phyloP scores from a whole-genome alignment of 2,329 filamentous ascomycete species.

The Aspergillus sp. region DNA sequence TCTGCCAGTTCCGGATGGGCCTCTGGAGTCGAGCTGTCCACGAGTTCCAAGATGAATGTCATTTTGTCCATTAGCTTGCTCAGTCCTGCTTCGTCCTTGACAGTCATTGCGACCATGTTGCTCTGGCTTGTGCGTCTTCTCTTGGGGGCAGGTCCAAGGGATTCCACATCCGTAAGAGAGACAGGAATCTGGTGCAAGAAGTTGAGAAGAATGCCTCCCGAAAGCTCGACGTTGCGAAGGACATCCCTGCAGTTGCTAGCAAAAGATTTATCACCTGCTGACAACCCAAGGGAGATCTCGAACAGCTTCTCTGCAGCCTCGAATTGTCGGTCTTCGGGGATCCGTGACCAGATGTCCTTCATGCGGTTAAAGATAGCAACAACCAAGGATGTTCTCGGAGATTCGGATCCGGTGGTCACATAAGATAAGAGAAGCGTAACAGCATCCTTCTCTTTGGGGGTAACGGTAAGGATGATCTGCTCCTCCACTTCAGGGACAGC shows the following conservation, averaged over 20 bases:
- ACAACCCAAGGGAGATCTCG: slow-evolving; percentile 32
- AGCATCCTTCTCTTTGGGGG: slow-evolving; percentile 53
- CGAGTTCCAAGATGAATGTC: slow-evolving; percentile 80
- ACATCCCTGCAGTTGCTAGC: slow-evolving; percentile 51
- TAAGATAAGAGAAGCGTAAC: slow-evolving; percentile 48
- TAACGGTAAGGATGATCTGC: slow-evolving; percentile 47
- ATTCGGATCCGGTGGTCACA: slow-evolving; percentile 38
- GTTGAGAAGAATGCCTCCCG: slow-evolving; percentile 62
- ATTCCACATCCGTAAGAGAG: slow-evolving; percentile 61
- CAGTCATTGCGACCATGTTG: slow-evolving; percentile 56
- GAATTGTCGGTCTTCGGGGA: slow-evolving; percentile 32
- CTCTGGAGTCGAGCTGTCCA: slow-evolving; percentile 72
- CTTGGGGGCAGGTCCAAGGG: slow-evolving; percentile 67
- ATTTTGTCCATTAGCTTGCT: slow-evolving; percentile 64
- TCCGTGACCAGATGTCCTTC: slow-evolving; percentile 59
- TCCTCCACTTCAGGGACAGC: slow-evolving; percentile 45
- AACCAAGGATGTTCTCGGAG: slow-evolving; percentile 51
- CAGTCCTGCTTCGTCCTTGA: slow-evolving; percentile 59
- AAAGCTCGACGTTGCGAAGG: slow-evolving; percentile 65
- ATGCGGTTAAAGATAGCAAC: slow-evolving; percentile 63
- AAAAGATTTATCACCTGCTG: slow-evolving; percentile 19
- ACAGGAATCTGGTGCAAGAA: slow-evolving; percentile 71
- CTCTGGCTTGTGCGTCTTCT: slow-evolving; percentile 70
- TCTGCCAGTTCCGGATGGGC: slow-evolving; percentile 68
- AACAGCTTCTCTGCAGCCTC: slow-evolving; percentile 33